Evolutionary conservation across 805 yeast species (phyloP), one percentile per base, ranked within the genome.

Genomic region (Lachancea sp.): DNA sequence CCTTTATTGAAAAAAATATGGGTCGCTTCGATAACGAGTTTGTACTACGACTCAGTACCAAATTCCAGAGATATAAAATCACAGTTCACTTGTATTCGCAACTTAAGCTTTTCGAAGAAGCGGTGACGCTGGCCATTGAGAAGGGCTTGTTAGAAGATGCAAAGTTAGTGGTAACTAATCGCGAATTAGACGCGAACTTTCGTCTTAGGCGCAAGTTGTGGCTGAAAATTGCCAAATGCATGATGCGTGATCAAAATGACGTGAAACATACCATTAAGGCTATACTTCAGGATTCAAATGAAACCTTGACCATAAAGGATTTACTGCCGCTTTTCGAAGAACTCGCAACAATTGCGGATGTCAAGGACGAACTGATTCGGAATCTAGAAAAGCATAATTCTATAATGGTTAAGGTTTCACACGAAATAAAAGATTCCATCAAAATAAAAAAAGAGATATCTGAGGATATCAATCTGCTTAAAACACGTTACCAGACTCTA

Each of bases 281-380:
- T 47, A 44, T 74, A 51, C 44, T 61, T 64, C 39, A 57, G 60
- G 68, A 64, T 13, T 72, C 72, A 17, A 68, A 76, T 47, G 75
- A 70, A 12, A 52, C 74, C 11, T 56, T 84, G 16, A 73, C 80
- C 3, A 78, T 92, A 32, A 88, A 84, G 46, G 97, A 92, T 52
- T 55, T 92, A 29, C 63, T 92, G 37, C 94, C 94, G 2, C 65
- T 86, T 23, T 80, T 92, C 48, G 96, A 97, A 0, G 89, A 87
- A 50, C 77, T 84, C 42, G 74, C 84, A 0, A 78, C 85, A 20
- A 80, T 92, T 36, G 92, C 85, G 48, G 79, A 83, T 45, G 75
- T 92, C 53, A 86, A 87, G 48, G 84, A 83, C 34, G 95, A 88
- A 50, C 75, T 92, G 31, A 85, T 89, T 23, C 69, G 70, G 34